These are phyloP conservation scores for Capsicum chinense DNA, from an alignment of 257 asterid species.

Conservation along the genomic window DNA sequence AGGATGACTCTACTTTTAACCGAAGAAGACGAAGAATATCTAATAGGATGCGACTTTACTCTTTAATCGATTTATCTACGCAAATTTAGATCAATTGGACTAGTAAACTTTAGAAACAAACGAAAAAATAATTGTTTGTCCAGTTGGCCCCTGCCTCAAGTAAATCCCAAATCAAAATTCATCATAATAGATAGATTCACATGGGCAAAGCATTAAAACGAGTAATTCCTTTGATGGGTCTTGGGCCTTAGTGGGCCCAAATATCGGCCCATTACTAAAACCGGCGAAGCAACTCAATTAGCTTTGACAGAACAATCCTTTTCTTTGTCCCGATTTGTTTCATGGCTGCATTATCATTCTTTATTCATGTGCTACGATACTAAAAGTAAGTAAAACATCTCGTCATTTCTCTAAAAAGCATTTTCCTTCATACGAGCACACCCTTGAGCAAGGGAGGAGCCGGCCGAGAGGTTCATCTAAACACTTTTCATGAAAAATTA, in stretches of 20 bases:
- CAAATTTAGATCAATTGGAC: not conserved
- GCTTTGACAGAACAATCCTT: not conserved
- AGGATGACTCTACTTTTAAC: not conserved
- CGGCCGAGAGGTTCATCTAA: too few species aligned
- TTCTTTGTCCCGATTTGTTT: slow-evolving; percentile 25
- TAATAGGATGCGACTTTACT: not conserved
- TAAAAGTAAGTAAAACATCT: too few species aligned
- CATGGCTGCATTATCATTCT: not conserved
- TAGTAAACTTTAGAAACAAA: not conserved
- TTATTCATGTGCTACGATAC: not conserved
- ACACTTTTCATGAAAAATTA: too few species aligned
- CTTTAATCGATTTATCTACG: not conserved
- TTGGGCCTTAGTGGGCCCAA: slow-evolving; percentile 48
- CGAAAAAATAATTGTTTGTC: not conserved
- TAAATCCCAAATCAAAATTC: not conserved
- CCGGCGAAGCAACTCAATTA: slow-evolving; percentile 17
- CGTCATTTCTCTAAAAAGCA: too few species aligned
- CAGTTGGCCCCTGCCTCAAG: slow-evolving; percentile 21
- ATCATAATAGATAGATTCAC: slow-evolving; percentile 33
- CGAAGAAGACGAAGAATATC: not conserved
- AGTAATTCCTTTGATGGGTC: not conserved
- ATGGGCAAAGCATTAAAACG: slow-evolving; percentile 35
- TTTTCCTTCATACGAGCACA: too few species aligned
- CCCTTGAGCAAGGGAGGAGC: too few species aligned
- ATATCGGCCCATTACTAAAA: slow-evolving; percentile 32